phyloP scores from a whole-genome alignment of 768 basidiomycete genomes.

The Macrolepiota fuliginosa region DNA sequence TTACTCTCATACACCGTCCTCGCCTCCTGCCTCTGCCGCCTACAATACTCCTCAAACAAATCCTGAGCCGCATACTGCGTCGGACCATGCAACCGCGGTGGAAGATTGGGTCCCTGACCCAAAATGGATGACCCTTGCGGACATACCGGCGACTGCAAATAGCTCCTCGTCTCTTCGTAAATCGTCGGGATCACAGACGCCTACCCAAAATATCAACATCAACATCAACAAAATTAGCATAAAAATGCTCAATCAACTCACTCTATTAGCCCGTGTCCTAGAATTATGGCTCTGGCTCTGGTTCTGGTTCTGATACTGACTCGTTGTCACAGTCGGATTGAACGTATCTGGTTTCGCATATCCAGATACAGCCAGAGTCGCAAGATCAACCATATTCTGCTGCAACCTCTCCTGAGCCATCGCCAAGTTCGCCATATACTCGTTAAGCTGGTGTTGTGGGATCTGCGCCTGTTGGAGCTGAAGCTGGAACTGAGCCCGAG shows the following conservation, averaged over 20 bases:
- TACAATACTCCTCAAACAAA: slow-evolving; percentile 1
- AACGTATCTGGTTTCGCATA: not conserved
- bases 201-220: not conserved
- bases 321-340: not conserved
- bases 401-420: slow-evolving; percentile 1
- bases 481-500: not conserved
- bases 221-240: not conserved
- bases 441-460: not conserved
- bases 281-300: too few species aligned
- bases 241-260: too few species aligned
- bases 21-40: slow-evolving; percentile 2
- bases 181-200: not conserved
- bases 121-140: not conserved
- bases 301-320: not conserved
- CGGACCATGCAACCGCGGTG: not conserved
- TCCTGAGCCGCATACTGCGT: not conserved
- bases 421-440: not conserved
- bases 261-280: not conserved
- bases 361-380: not conserved
- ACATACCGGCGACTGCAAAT: not conserved
- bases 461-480: not conserved
- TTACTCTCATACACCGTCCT: slow-evolving; percentile 1
- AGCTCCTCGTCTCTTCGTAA: not conserved
- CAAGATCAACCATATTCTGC: not conserved
- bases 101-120: not conserved